phyloP scores from a whole-genome alignment of 2,329 filamentous ascomycete species.

The Rhynchosporium secalis region DNA sequence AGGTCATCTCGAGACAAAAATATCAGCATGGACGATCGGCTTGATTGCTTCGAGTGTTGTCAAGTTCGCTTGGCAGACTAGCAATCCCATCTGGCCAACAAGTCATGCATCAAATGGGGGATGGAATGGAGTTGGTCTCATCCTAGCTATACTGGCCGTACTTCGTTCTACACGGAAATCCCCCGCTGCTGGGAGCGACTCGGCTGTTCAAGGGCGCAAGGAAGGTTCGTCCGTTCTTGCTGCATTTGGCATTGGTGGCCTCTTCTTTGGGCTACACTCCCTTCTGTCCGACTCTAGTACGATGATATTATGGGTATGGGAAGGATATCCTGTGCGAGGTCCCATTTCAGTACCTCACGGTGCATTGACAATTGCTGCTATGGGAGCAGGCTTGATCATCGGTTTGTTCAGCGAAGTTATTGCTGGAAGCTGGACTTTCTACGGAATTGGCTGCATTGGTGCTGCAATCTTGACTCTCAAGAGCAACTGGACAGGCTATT shows the following conservation, averaged over 20 bases:
- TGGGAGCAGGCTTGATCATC: constrained; percentile 76
- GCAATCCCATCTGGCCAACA: constrained; percentile 96
- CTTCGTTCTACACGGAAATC: constrained; percentile 71
- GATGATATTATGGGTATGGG: constrained; percentile 99
- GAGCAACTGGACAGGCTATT: constrained; percentile 85
- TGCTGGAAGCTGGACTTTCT: constrained; percentile 76
- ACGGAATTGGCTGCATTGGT: constrained; percentile 74
- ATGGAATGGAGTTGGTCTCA: constrained; percentile 82
- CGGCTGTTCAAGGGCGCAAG: constrained; percentile 52
- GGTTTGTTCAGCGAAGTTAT: constrained; percentile 74
- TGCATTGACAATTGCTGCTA: constrained; percentile 79
- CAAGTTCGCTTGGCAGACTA: constrained; percentile 92
- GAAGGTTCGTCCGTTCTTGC: constrained; percentile 70
- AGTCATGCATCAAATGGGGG: constrained; percentile 89
- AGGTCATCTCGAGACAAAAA: constrained; percentile 74
- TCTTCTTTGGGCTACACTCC: constrained; percentile 89
- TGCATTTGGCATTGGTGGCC: constrained; percentile 74
- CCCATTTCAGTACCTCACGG: constrained; percentile 89
- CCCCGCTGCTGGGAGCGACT: constrained; percentile 45
- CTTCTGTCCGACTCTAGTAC: constrained; percentile 95
- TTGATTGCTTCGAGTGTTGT: constrained; percentile 81
- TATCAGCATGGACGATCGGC: constrained; percentile 78
- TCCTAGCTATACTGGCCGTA: constrained; percentile 73
- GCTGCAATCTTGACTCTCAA: constrained; percentile 76
- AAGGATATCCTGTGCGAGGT: constrained; percentile 87